phyloP scores from a whole-genome alignment of 1,139 yeast species.

The Saccharomyces pastorianus region DNA sequence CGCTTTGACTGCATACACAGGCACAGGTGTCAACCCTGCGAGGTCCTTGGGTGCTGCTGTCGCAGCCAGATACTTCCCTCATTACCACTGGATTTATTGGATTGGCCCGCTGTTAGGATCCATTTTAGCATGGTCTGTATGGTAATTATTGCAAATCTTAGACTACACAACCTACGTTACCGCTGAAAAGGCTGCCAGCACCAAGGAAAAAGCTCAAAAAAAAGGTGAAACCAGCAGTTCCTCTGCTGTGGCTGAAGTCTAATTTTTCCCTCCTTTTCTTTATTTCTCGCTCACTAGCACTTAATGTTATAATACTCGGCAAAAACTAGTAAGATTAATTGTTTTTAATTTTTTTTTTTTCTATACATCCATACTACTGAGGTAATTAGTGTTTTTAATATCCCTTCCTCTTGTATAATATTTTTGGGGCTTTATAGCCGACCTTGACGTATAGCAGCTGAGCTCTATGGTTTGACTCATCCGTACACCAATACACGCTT shows the following conservation, averaged over 20 bases:
- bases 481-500: no score
- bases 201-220: background rate
- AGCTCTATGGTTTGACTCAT: no score
- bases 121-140: constrained; percentile 54
- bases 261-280: background rate
- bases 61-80: constrained; percentile 65
- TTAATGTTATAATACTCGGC: background rate
- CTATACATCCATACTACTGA: background rate
- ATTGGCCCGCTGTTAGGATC: constrained; percentile 76
- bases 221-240: background rate
- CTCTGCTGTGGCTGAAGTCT: background rate
- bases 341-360: background rate
- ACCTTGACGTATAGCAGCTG: no score
- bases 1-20: constrained; percentile 75
- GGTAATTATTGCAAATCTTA: constrained; percentile 58
- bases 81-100: constrained; percentile 90
- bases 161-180: constrained; percentile 44
- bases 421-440: constrained; percentile 2
- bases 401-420: background rate
- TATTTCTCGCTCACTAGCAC: background rate
- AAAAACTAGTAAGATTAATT: background rate
- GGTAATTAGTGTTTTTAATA: background rate
- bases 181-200: constrained; percentile 10
- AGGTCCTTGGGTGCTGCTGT: constrained; percentile 81
- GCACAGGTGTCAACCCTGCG: constrained; percentile 91